Evolutionary conservation across 352 stramenopile species (phyloP).

Genomic region (Peronosclerospora sorghi): DNA sequence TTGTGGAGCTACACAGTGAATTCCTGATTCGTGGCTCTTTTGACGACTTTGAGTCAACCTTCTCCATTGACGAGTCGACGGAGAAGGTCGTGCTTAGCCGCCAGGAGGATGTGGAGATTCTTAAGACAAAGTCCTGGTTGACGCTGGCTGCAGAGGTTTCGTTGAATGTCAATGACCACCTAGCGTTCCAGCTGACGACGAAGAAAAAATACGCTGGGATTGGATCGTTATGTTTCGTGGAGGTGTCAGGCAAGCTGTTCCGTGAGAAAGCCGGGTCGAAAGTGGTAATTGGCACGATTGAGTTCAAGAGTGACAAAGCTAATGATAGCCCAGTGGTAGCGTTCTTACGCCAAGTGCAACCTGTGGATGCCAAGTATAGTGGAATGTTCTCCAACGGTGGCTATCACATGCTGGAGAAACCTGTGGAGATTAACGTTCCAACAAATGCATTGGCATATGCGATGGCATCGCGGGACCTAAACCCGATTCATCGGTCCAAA

Average conservation of each 20-base stretch:
- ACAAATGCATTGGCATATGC: slow-evolving; percentile 56
- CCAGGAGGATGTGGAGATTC: slow-evolving; percentile 37
- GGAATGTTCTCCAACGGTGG: slow-evolving; percentile 42
- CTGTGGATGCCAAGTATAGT: slow-evolving; percentile 11
- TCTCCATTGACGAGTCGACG: slow-evolving; percentile 38
- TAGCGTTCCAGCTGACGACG: slow-evolving; percentile 41
- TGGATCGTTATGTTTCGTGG: slow-evolving; percentile 26
- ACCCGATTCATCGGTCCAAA: slow-evolving; percentile 77
- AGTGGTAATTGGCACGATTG: slow-evolving; percentile 21
- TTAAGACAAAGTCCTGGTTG: slow-evolving; percentile 63
- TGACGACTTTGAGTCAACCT: slow-evolving; percentile 63
- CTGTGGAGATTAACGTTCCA: slow-evolving; percentile 56
- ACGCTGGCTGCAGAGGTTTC: slow-evolving; percentile 15
- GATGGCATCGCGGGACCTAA: slow-evolving; percentile 72
- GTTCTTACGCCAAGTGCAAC: slow-evolving; percentile 30
- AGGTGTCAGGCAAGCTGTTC: slow-evolving; percentile 38
- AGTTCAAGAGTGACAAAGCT: slow-evolving; percentile 25
- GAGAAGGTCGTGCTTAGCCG: slow-evolving; percentile 30
- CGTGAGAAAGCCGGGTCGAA: slow-evolving; percentile 27
- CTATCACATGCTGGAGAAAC: slow-evolving; percentile 56
- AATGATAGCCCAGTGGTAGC: slow-evolving; percentile 38
- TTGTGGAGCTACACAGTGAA: slow-evolving; percentile 70
- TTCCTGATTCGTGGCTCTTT: slow-evolving; percentile 81
- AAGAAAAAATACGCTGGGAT: slow-evolving; percentile 47
- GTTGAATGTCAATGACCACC: slow-evolving; percentile 30